Evolutionary conservation across 768 basidiomycete species (phyloP), one percentile per base, ranked within the genome.

Genomic region (Mrakia frigida): DNA sequence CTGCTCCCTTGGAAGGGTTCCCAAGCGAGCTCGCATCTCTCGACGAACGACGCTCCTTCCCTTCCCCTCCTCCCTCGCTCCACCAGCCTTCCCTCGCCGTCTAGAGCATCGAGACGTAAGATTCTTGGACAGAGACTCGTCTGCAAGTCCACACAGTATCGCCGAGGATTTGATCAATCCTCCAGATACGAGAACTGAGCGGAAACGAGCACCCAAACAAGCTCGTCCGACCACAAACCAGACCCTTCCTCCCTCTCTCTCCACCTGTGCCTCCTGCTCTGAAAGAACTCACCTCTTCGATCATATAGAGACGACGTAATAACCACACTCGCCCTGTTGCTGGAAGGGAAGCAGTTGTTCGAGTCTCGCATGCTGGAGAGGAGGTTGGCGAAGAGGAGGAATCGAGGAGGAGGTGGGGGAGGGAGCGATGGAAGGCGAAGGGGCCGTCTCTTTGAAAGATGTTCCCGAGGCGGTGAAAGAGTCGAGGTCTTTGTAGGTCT

Each of bases 241-340:
- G 4, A 18, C 25, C 43, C 28, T 23, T 23, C 33, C 14, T 33
- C 43, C 70, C 46, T 50, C 3, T 53, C 46, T 52, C 25, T 31
- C 43, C 46, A 11, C 14, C 10, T 14, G 16, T 23, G n/a, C n/a
- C n/a, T n/a, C n/a, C n/a, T n/a, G n/a, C n/a, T n/a, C n/a, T n/a
- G n/a, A n/a, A n/a, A 16, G 25, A 14, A 74, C 77, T 37, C 25
- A 74, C 77, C 77, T 74, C 77, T 65, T 13, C 77, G 65, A 35
- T 78, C 77, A 31, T 78, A 78, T 0, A 78, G 73, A 53, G 73
- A 63, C 14, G 73, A 74, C 0, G 77, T 78, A 41, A 78, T 78
- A 25, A 73, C 74, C 28, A 78, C 77, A 60, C 73, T 70, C 10
- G 77, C 77, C 50, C 77, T 74, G 67, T 78, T 78, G 37, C 65